Conservation (phyloP, 495 filamentous ascomycete genomes). For the Aspergillus sclerotioniger region DNA sequence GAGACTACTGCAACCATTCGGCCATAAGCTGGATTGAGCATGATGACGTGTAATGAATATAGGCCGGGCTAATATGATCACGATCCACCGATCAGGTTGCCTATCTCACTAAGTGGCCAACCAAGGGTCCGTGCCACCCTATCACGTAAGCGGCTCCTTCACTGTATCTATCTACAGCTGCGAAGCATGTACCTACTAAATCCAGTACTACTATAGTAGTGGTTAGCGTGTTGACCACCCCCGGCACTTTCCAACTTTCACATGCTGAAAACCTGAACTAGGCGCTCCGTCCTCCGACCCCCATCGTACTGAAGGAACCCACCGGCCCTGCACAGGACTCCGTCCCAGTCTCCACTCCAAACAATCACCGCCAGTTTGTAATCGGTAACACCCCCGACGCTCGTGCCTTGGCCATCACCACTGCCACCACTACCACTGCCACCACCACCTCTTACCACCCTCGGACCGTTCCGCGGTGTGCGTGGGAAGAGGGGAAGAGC, state of each 20-base stretch:
- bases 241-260: not conserved
- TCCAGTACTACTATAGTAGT: not conserved
- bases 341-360: no score
- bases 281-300: no score
- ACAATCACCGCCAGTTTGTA: no score
- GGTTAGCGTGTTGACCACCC: not conserved
- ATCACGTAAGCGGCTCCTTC: no score
- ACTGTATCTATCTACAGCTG: no score
- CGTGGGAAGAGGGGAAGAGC: not conserved
- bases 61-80: not conserved
- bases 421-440: no score
- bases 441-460: not conserved
- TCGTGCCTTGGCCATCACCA: no score
- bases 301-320: no score
- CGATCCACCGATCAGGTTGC: not conserved
- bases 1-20: not conserved
- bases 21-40: not conserved
- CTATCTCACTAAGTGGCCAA: not conserved
- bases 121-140: no score
- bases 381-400: no score
- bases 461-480: not conserved
- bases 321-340: no score
- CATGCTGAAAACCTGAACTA: not conserved
- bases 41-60: constrained; percentile 2
- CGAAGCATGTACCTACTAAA: not conserved